Evolutionary conservation across 208 protist species (phyloP).

Genomic region (Trypanosoma theileri): DNA sequence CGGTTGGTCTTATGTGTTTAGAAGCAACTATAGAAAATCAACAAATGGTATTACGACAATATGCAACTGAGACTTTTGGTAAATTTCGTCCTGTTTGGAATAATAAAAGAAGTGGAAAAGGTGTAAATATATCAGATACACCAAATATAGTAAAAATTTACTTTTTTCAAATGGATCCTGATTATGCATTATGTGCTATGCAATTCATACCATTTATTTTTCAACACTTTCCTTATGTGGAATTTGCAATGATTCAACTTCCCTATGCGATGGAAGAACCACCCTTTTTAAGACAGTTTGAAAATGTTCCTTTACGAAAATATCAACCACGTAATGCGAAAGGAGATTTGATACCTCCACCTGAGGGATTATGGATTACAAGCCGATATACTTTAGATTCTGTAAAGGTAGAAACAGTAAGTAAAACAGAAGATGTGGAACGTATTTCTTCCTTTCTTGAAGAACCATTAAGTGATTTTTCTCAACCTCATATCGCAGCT

Average conservation of each 20-base stretch:
- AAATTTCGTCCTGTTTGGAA: constrained; percentile 41
- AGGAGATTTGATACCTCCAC: constrained; percentile 58
- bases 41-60: constrained; percentile 51
- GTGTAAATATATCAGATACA: constrained; percentile 2
- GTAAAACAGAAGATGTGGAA: constrained; percentile 7
- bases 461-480: constrained; percentile 22
- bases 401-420: constrained; percentile 17
- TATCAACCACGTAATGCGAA: constrained; percentile 75
- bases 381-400: constrained; percentile 41
- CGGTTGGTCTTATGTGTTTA: constrained; percentile 83
- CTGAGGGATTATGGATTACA: constrained; percentile 79
- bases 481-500: constrained; percentile 15
- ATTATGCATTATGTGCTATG: constrained; percentile 55
- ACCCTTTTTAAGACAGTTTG: constrained; percentile 71
- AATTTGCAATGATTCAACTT: constrained; percentile 69
- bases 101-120: constrained; percentile 10
- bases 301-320: constrained; percentile 75
- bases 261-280: constrained; percentile 73
- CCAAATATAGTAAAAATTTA: constrained; percentile 63
- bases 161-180: constrained; percentile 86
- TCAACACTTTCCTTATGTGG: constrained; percentile 68
- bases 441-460: constrained; percentile 26
- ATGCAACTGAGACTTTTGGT: constrained; percentile 69
- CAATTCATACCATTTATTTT: constrained; percentile 78
- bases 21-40: constrained; percentile 66